Conservation (phyloP, 2,329 filamentous ascomycete species). For the Dactylonectria macrodidyma region DNA sequence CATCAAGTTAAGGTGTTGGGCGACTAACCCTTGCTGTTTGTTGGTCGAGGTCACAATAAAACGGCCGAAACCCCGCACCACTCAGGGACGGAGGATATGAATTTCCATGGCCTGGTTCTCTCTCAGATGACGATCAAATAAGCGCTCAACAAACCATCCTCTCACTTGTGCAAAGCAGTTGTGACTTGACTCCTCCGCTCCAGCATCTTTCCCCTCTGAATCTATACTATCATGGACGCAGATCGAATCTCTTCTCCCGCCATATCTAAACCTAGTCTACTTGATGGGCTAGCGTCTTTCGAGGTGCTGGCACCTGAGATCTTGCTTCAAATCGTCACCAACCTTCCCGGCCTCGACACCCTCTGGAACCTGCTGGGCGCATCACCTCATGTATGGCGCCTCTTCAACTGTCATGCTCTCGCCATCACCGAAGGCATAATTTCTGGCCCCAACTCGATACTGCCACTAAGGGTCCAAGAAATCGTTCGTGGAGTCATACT, state of each 20-base stretch:
- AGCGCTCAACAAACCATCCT: too few relatives aligned
- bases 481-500: slow-evolving; percentile 27
- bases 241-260: background rate
- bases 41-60: too few relatives aligned
- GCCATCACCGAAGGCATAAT: slow-evolving; percentile 24
- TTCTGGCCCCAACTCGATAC: slow-evolving; percentile 26
- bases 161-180: too few relatives aligned
- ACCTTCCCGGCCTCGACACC: slow-evolving; percentile 30
- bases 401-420: slow-evolving; percentile 28
- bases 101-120: too few relatives aligned
- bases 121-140: too few relatives aligned
- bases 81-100: too few relatives aligned
- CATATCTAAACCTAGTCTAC: background rate
- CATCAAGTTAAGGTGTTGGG: too few relatives aligned
- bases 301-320: slow-evolving; percentile 33
- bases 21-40: too few relatives aligned
- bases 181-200: too few relatives aligned
- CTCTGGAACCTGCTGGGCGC: slow-evolving; percentile 36
- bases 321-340: slow-evolving; percentile 27
- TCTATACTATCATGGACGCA: too few relatives aligned
- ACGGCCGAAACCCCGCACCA: too few relatives aligned
- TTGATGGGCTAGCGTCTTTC: slow-evolving; percentile 12
- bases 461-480: slow-evolving; percentile 18
- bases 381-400: slow-evolving; percentile 27
- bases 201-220: too few relatives aligned